phyloP scores from a whole-genome alignment of 805 yeast species.

The Teunomyces barrocoloradensis region DNA sequence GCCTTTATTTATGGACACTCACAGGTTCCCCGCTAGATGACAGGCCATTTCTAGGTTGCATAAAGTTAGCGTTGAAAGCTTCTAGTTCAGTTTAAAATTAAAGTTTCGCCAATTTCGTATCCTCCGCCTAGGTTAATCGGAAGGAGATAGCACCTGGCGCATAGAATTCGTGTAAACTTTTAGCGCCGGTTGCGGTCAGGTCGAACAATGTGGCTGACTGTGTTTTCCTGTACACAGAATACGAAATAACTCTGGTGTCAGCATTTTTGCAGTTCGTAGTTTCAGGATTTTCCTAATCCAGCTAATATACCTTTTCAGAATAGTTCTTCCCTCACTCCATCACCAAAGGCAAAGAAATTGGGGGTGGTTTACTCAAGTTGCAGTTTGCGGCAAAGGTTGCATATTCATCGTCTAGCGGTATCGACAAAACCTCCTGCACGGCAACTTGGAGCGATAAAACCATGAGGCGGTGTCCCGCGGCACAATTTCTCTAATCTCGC shows the following conservation, averaged over 20 bases:
- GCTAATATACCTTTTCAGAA: not conserved
- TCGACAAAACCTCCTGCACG: not conserved
- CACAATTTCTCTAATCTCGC: conserved; percentile 2
- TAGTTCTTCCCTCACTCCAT: not conserved
- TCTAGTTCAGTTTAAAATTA: not conserved
- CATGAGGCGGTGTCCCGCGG: conserved; percentile 1
- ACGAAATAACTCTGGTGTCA: not conserved
- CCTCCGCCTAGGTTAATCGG: not conserved
- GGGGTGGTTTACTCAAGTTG: not conserved
- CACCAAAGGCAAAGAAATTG: too few relatives aligned
- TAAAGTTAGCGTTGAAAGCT: not conserved
- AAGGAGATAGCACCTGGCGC: not conserved
- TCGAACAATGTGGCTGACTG: not conserved
- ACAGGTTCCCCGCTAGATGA: not conserved
- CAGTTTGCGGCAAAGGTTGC: not conserved
- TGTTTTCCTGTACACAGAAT: not conserved
- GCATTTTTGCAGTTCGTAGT: not conserved
- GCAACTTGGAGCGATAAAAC: not conserved
- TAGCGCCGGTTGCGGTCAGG: not conserved
- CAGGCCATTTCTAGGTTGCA: not conserved
- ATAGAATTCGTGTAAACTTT: not conserved
- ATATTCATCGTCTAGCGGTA: not conserved
- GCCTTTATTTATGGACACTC: not conserved
- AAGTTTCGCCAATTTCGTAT: not conserved
- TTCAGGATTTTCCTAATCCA: not conserved